Conservation (phyloP, 306 rosid species). For the Pyrus betulifolia region DNA sequence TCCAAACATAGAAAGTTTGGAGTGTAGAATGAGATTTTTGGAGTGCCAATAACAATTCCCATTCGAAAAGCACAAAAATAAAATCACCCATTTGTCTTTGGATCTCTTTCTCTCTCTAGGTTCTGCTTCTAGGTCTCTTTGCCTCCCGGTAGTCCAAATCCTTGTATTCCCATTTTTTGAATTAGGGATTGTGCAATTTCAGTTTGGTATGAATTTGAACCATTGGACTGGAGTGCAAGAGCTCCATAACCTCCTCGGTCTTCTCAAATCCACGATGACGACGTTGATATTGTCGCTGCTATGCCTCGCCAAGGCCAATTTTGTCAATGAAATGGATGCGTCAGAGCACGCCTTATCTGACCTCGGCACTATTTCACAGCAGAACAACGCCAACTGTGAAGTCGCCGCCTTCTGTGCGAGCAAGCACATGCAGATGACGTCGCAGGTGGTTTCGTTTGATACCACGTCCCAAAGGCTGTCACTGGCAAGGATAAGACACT, state of each 20-base stretch:
- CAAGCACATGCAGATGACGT: constrained; percentile 60
- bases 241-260: constrained; percentile 13
- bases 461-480: constrained; percentile 95
- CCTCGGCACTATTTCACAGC: neutral
- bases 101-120: too few relatives aligned
- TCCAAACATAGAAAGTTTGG: too few relatives aligned
- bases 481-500: constrained; percentile 70
- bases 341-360: constrained; percentile 65
- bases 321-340: constrained; percentile 70
- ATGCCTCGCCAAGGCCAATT: constrained; percentile 78
- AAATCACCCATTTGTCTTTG: too few relatives aligned
- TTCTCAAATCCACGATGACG: constrained; percentile 71
- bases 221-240: too few relatives aligned
- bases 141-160: too few relatives aligned
- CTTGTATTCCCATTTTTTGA: too few relatives aligned
- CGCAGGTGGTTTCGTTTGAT: constrained; percentile 62
- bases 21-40: too few relatives aligned
- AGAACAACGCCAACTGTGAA: constrained; percentile 8
- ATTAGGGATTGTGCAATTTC: too few relatives aligned
- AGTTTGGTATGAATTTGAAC: too few relatives aligned
- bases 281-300: constrained; percentile 81
- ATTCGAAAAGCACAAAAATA: too few relatives aligned
- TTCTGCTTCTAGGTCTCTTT: too few relatives aligned
- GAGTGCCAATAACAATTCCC: too few relatives aligned
- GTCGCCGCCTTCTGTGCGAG: constrained; percentile 25